phyloP scores from a whole-genome alignment of 2,329 filamentous ascomycete species.

The Colletotrichum kahawae region DNA sequence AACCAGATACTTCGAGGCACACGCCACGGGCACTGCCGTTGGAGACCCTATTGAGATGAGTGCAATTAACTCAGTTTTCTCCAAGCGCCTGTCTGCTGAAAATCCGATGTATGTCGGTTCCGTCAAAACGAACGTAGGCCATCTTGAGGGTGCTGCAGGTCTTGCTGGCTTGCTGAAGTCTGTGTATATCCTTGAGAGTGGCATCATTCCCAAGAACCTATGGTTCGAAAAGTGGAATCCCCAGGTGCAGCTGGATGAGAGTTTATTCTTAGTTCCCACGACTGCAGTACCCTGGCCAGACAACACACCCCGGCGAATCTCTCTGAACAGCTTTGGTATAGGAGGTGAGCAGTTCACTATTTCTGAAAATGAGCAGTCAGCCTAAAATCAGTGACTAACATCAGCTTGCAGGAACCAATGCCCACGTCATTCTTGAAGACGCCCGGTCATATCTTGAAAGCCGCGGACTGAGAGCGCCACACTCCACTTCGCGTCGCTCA shows the following conservation, averaged over 20 bases:
- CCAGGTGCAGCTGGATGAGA: constrained; percentile 26
- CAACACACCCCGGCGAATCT: constrained; percentile 10
- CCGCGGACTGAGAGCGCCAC: neutral
- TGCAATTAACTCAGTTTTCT: constrained; percentile 50
- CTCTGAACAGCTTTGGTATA: constrained; percentile 35
- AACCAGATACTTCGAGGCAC: constrained; percentile 26
- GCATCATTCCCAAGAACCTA: neutral
- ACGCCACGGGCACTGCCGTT: constrained; percentile 40
- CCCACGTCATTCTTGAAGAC: constrained; percentile 29
- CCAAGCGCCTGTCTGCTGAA: constrained; percentile 33
- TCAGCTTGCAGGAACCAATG: constrained; percentile 20
- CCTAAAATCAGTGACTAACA: neutral
- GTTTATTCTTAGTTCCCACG: constrained; percentile 24
- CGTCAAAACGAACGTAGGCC: constrained; percentile 32
- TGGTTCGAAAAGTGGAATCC: constrained; percentile 13
- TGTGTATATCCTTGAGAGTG: neutral
- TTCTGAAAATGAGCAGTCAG: neutral
- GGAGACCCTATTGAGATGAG: constrained; percentile 60
- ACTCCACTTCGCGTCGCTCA: neutral
- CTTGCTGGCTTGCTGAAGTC: constrained; percentile 13
- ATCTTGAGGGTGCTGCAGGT: constrained; percentile 26
- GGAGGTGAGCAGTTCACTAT: constrained; percentile 21
- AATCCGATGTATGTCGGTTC: constrained; percentile 22
- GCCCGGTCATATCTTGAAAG: neutral
- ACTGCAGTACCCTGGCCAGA: neutral